phyloP scores from a whole-genome alignment of 192 early-diverging fungal genomes.

The Backusella mclennaniae region DNA sequence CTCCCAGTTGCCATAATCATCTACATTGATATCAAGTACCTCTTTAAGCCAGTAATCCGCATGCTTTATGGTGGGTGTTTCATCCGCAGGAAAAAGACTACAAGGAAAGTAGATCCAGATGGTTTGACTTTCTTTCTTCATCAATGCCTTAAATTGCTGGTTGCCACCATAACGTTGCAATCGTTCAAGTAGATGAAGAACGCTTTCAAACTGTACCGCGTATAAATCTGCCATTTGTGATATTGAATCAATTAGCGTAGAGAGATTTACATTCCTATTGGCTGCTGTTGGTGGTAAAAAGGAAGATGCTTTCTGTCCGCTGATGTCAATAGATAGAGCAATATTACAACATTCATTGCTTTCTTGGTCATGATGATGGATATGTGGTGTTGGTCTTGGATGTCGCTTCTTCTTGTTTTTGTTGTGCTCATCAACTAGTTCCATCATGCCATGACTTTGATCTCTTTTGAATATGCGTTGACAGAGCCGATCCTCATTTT shows the following conservation, averaged over 20 bases:
- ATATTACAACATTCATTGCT: neutral
- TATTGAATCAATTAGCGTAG: neutral
- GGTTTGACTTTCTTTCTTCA: neutral
- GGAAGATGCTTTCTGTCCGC: neutral
- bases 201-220: neutral
- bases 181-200: neutral
- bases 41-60: neutral
- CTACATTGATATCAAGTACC: neutral
- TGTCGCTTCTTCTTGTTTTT: neutral
- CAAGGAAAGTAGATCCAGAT: neutral
- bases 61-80: neutral
- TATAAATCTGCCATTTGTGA: neutral
- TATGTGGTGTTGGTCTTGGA: neutral
- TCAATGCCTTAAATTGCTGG: neutral
- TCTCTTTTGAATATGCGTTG: neutral
- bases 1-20: neutral
- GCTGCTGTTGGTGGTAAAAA: neutral
- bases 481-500: neutral
- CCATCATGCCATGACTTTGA: neutral
- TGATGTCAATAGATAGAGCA: neutral
- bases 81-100: neutral
- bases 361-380: neutral
- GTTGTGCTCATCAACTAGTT: neutral
- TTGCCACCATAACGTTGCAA: neutral
- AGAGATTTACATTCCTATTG: neutral